These are phyloP conservation scores for Hypoxylon cercidicola DNA, from an alignment of 495 filamentous ascomycete species.

Conservation along the genomic window DNA sequence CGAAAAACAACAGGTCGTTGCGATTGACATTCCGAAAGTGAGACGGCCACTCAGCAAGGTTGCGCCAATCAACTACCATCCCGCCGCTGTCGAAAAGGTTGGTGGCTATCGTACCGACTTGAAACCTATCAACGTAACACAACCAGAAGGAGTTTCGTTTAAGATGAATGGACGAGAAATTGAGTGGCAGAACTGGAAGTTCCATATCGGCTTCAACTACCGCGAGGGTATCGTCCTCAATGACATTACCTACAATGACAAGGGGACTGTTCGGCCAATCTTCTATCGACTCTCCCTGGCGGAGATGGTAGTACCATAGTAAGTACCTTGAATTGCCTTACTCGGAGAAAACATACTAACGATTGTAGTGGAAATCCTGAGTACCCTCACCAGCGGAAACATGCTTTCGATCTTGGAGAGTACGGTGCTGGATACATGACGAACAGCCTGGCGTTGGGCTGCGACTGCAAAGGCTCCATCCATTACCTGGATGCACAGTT, in stretches of 20 bases:
- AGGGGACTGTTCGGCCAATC: constrained; percentile 78
- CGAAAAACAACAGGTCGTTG: constrained; percentile 82
- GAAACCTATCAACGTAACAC: constrained; percentile 95
- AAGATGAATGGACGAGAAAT: constrained; percentile 79
- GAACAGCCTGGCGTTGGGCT: constrained; percentile 87
- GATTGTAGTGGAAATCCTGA: constrained; percentile 78
- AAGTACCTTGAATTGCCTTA: constrained; percentile 25
- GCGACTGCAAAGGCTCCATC: constrained; percentile 95
- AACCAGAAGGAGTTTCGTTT: constrained; percentile 95
- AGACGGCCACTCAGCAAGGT: constrained; percentile 81
- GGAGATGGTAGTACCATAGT: constrained; percentile 96
- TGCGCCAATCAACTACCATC: constrained; percentile 82
- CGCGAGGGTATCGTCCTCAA: constrained; percentile 92
- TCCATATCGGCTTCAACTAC: constrained; percentile 96
- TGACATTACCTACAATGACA: constrained; percentile 92
- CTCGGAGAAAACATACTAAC: neutral
- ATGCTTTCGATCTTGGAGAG: constrained; percentile 94
- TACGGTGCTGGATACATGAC: constrained; percentile 97
- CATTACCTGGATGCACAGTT: constrained; percentile 89
- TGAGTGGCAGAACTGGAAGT: constrained; percentile 94
- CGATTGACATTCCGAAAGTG: constrained; percentile 87
- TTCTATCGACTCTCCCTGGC: constrained; percentile 94
- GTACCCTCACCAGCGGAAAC: constrained; percentile 90
- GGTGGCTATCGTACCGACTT: constrained; percentile 82
- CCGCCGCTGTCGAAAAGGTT: constrained; percentile 73